Percentiles rank a stretch among this genome's conserved stretches.
Conservation (phyloP, 306 rosid genomes). For the Citrullus amarus region DNA sequence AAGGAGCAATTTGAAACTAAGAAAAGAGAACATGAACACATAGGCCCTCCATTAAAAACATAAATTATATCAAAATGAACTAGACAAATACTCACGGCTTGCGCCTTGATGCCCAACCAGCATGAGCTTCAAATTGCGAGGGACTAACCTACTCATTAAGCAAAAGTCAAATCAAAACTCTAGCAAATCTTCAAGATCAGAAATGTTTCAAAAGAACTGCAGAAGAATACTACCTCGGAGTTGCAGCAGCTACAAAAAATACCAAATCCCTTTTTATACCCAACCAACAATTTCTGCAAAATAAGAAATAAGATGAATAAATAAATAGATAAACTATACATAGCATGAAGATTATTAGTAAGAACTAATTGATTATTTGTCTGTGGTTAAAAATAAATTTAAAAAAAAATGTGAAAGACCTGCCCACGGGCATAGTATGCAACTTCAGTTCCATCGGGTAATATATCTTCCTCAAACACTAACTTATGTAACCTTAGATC, state of each 20-base stretch:
- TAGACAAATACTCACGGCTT: constrained; percentile 72
- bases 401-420: constrained; percentile 21
- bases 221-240: constrained; percentile 40
- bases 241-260: constrained; percentile 70
- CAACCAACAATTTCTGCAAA: constrained; percentile 57
- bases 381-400: background rate
- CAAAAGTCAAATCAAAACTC: constrained; percentile 6
- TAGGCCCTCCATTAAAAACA: background rate
- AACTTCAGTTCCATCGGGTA: constrained; percentile 81
- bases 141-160: constrained; percentile 61
- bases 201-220: background rate
- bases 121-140: constrained; percentile 91
- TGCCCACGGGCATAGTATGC: constrained; percentile 63
- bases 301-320: constrained; percentile 19
- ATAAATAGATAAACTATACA: background rate
- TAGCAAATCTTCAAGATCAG: background rate
- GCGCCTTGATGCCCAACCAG: constrained; percentile 88
- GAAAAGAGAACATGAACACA: background rate
- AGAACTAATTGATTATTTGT: background rate
- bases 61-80: background rate
- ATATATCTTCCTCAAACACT: constrained; percentile 70
- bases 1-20: background rate
- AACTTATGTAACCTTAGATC: constrained; percentile 77
- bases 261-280: constrained; percentile 64
- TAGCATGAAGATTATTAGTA: background rate